Base-by-base conservation (phyloP, 495 filamentous ascomycete genomes). In the Chaetomium tenue region DNA sequence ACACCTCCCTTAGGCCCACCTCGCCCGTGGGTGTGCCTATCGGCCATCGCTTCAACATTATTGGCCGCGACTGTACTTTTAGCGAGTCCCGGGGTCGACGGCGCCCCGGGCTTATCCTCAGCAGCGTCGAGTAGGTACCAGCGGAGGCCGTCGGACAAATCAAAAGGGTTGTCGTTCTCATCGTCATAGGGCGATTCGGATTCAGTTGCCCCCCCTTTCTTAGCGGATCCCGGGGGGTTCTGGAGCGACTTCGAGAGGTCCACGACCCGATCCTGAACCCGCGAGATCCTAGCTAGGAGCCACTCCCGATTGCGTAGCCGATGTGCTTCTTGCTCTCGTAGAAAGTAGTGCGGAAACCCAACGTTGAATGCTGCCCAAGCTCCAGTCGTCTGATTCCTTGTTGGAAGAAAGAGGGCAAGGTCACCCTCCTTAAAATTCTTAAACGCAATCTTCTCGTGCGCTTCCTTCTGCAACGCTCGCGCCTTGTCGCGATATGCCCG, bases 311-410 rank as follows among this genome's bases (percentile, higher is more conserved):
- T 85, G 47, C 87, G 82, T 15, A 99, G 82, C 63, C 92, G 89
- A 70, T 98, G 95, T 0, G 82, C 81, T 61, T 97, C 92, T 74
- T 95, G 91, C 75, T 99, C 94, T 37, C 91, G 89, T 0, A 99
- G 80, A 79, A 99, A 99, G 77, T 92, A 97, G 74, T 99, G 94
- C 16, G 94, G 94, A 58, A 91, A 93, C 0, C 92, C 92, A 53
- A 98, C 88, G 71, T 99, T 99, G 80, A 99, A 99, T 4, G 95
- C 94, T 5, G 94, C 94, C 94, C 94, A 99, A 4, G 94, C 92
- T 12, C 94, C 88, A 6, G 92, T 94, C 26, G 88, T 89, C 72
- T 96, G 92, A 67, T 98, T 97, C 25, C 92, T 82, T 0, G 94
- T 99, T 0, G 94, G 94, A 15, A 98, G 81, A 80, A 99, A 99